Percentiles rank a stretch among this genome's conserved stretches.
Conservation (phyloP, 2,329 filamentous ascomycete species). For the Davidsoniella virescens region DNA sequence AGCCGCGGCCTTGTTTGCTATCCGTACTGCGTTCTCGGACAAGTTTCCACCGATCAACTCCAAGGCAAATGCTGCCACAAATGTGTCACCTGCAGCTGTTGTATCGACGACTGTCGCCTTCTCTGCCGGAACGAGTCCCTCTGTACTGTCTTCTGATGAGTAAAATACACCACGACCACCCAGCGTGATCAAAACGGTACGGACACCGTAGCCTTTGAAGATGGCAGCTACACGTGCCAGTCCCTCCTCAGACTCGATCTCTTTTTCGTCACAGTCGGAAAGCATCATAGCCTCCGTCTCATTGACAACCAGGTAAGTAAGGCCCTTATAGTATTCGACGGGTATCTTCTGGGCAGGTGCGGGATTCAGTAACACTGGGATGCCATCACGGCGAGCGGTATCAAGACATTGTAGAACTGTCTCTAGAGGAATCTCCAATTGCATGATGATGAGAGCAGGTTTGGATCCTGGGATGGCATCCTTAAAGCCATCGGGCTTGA, state of each 20-base stretch:
- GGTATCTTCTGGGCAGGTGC: constrained; percentile 48
- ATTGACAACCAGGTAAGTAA: constrained; percentile 56
- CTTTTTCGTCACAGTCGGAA: constrained; percentile 4
- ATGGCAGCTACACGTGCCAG: constrained; percentile 15
- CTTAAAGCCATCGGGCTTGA: constrained; percentile 8
- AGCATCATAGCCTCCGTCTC: constrained; percentile 56
- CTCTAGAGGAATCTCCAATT: constrained; percentile 41
- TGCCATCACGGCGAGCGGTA: constrained; percentile 22
- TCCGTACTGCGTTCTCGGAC: constrained; percentile 5
- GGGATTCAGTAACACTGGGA: constrained; percentile 52
- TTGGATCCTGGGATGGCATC: constrained; percentile 19
- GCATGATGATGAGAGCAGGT: constrained; percentile 41
- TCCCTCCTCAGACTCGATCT: constrained; percentile 5
- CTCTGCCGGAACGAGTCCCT: constrained; percentile 26
- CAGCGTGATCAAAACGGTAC: constrained; percentile 50
- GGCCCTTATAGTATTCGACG: constrained; percentile 35
- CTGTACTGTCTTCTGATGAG: constrained; percentile 25
- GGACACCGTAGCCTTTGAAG: constrained; percentile 44
- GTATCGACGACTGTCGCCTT: constrained; percentile 52
- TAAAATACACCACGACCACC: constrained; percentile 44
- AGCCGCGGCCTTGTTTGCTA: constrained; percentile 11
- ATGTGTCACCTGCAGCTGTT: constrained; percentile 60
- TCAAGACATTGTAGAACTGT: constrained; percentile 35
- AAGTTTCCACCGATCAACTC: constrained; percentile 9
- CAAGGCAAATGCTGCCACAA: constrained; percentile 50